These are phyloP conservation scores for Wickerhamiella dianesei DNA, from an alignment of 805 yeast species.

Conservation along the genomic window DNA sequence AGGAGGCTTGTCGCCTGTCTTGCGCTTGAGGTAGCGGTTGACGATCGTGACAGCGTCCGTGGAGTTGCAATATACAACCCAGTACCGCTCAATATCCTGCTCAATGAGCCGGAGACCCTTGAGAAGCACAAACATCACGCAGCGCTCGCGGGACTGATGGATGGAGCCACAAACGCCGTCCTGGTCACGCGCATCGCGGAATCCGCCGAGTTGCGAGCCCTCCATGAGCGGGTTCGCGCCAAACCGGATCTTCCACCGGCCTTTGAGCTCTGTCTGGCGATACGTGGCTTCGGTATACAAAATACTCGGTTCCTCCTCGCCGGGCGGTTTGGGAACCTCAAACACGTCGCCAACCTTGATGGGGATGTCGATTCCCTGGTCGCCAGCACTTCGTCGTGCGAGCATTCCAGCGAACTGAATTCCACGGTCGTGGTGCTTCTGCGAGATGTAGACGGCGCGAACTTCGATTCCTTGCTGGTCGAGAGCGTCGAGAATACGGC, in stretches of 20 bases:
- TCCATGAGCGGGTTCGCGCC: slow-evolving; percentile 2
- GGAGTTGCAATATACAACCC: slow-evolving; percentile 4
- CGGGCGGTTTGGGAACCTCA: slow-evolving; percentile 4
- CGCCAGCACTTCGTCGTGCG: slow-evolving; percentile 11
- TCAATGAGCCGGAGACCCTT: slow-evolving; percentile 7
- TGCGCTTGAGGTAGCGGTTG: background rate
- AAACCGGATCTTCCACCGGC: slow-evolving; percentile 1
- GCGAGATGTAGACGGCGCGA: slow-evolving; percentile 4
- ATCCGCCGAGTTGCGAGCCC: background rate
- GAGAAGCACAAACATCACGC: slow-evolving; percentile 2
- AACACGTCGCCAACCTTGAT: background rate
- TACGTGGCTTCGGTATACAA: background rate
- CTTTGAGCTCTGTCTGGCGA: background rate
- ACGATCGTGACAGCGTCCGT: background rate
- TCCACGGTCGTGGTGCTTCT: slow-evolving; percentile 4
- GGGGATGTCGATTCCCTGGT: slow-evolving; percentile 6
- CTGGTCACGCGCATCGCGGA: slow-evolving; percentile 1
- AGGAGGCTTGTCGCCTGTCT: slow-evolving; percentile 2
- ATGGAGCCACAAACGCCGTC: slow-evolving; percentile 3
- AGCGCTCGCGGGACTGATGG: slow-evolving; percentile 2
- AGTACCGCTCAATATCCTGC: slow-evolving; percentile 4
- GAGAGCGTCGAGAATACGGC: slow-evolving; percentile 7
- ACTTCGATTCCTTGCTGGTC: slow-evolving; percentile 2
- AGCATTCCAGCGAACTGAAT: slow-evolving; percentile 8
- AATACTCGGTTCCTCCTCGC: slow-evolving; percentile 1